These are phyloP conservation scores for Trichosporon coremiiforme DNA, from an alignment of 1,284 basidiomycete genomes.

Conservation along the genomic window DNA sequence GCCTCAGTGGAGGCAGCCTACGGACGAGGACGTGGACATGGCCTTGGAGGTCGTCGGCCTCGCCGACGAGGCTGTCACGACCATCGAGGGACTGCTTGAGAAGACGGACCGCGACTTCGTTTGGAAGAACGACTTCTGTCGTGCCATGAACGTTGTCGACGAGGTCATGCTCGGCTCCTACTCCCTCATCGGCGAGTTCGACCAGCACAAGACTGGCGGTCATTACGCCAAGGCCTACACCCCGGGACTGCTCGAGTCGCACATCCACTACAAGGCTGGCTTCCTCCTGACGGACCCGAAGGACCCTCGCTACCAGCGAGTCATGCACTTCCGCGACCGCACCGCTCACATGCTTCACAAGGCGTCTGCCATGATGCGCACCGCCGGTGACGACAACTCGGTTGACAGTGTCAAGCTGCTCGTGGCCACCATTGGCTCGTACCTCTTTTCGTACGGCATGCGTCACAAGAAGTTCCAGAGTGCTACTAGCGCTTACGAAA, in stretches of 20 bases:
- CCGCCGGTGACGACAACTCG: conserved; percentile 80
- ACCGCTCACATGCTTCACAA: conserved; percentile 72
- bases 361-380: conserved; percentile 69
- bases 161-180: conserved; percentile 43
- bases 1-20: conserved; percentile 77
- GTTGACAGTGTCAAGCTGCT: conserved; percentile 77
- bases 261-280: conserved; percentile 69
- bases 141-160: conserved; percentile 61
- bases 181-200: conserved; percentile 51
- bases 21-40: conserved; percentile 67
- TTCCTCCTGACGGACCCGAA: conserved; percentile 72
- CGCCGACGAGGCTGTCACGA: conserved; percentile 65
- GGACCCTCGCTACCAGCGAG: conserved; percentile 75
- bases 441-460: conserved; percentile 51
- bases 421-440: conserved; percentile 55
- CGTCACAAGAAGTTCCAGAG: conserved; percentile 49
- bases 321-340: conserved; percentile 64
- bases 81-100: conserved; percentile 68
- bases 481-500: conserved; percentile 43
- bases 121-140: conserved; percentile 91
- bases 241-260: conserved; percentile 66
- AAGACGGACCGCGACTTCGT: conserved; percentile 64
- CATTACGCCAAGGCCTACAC: conserved; percentile 50
- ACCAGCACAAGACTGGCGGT: conserved; percentile 47
- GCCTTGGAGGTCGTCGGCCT: conserved; percentile 70